Conservation (phyloP, 2,329 filamentous ascomycete species). For the Botryotinia calthae region DNA sequence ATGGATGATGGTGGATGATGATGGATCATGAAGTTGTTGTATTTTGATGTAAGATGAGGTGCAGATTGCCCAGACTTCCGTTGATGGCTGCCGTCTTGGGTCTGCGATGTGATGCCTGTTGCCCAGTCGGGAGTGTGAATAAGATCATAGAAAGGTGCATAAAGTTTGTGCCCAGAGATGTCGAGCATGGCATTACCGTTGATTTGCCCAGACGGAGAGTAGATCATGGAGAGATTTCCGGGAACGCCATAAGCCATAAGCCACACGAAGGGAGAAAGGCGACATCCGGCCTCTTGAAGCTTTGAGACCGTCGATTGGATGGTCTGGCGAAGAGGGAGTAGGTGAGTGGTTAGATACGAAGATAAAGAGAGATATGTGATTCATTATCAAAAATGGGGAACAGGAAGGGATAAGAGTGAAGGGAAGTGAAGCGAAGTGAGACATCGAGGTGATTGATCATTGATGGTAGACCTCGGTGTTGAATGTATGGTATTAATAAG, state of each 20-base stretch:
- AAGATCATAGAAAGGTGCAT: background rate
- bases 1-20: background rate
- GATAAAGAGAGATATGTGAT: background rate
- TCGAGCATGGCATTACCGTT: background rate
- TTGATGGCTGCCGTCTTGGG: background rate
- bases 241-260: background rate
- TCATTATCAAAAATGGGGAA: constrained; percentile 10
- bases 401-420: too few relatives aligned
- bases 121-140: background rate
- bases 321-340: background rate
- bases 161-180: background rate
- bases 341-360: constrained; percentile 8
- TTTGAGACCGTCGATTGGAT: background rate
- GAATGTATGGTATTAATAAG: background rate
- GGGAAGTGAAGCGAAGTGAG: background rate
- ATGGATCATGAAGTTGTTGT: background rate
- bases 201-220: background rate
- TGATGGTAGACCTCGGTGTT: background rate
- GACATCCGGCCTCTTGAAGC: background rate
- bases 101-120: background rate
- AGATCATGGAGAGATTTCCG: background rate
- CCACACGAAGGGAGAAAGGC: background rate
- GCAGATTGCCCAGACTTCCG: background rate
- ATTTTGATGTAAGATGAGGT: background rate
- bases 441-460: background rate